These are phyloP conservation scores for Aspergillus sp. DNA, from an alignment of 2,329 filamentous ascomycete genomes.

Conservation along the genomic window DNA sequence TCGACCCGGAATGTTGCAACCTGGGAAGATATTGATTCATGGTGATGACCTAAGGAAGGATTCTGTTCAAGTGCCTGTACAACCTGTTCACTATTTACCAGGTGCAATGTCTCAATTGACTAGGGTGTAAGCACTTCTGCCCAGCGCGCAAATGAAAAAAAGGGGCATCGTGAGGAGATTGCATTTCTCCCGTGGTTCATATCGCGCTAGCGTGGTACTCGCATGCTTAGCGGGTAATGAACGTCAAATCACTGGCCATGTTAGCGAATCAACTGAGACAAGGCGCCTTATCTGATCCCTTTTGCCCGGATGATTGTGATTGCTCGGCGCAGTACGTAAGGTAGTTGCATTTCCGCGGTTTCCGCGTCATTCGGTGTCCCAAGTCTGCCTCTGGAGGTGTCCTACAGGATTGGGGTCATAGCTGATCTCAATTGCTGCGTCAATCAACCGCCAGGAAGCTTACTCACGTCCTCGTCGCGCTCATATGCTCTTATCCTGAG, in stretches of 20 bases:
- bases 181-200: slow-evolving; percentile 4
- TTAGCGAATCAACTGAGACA: neutral
- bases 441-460: too few relatives aligned
- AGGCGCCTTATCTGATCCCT: neutral
- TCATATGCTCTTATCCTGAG: too few relatives aligned
- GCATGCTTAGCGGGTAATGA: neutral
- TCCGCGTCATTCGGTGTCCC: neutral
- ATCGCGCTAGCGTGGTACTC: neutral
- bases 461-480: too few relatives aligned
- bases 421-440: too few relatives aligned
- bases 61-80: too few relatives aligned
- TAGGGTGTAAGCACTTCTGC: neutral
- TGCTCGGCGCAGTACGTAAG: neutral
- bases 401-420: too few relatives aligned
- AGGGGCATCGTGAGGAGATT: neutral
- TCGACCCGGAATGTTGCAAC: neutral
- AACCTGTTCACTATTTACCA: neutral
- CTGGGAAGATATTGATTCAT: neutral
- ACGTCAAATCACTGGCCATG: neutral
- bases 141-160: neutral
- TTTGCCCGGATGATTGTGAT: neutral
- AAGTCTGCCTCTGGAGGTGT: too few relatives aligned
- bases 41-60: neutral
- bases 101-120: neutral
- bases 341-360: neutral